phyloP scores from a whole-genome alignment of 75 land plant species.

The Azolla pinnata region DNA sequence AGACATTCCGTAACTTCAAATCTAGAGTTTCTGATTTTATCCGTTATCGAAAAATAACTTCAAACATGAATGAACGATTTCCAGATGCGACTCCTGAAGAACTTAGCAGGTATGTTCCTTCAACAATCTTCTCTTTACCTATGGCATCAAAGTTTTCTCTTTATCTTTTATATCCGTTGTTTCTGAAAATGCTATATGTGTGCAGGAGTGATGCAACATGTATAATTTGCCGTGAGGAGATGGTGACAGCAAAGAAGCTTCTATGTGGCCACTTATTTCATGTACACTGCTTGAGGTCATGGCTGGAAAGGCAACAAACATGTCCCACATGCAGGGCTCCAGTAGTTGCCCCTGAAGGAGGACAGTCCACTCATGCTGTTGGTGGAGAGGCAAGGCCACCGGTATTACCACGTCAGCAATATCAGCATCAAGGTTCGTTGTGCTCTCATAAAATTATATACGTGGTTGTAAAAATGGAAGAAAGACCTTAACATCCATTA shows the following conservation, averaged over 20 bases:
- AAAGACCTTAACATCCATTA: neutral
- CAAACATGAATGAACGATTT: slow-evolving; percentile 98
- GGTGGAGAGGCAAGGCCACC: slow-evolving; percentile 22
- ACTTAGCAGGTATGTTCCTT: slow-evolving; percentile 63
- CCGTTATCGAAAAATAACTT: slow-evolving; percentile 85
- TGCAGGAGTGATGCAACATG: slow-evolving; percentile 94
- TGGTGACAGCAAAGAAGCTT: slow-evolving; percentile 86
- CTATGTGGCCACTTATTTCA: slow-evolving; percentile 97
- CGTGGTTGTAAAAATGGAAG: neutral
- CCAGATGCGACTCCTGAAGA: slow-evolving; percentile 97
- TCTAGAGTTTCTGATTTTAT: slow-evolving; percentile 86
- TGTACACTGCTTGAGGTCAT: slow-evolving; percentile 89
- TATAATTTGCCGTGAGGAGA: slow-evolving; percentile 97
- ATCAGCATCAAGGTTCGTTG: slow-evolving; percentile 33
- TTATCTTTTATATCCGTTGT: too few species aligned
- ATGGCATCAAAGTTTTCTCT: too few species aligned
- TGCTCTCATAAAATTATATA: slow-evolving; percentile 3
- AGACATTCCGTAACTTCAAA: slow-evolving; percentile 88
- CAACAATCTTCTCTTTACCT: too few species aligned
- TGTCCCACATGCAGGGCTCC: slow-evolving; percentile 92
- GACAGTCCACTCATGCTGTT: slow-evolving; percentile 23
- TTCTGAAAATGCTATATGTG: too few species aligned
- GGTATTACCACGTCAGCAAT: slow-evolving; percentile 26
- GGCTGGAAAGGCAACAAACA: slow-evolving; percentile 94
- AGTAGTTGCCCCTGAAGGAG: slow-evolving; percentile 69